phyloP scores from a whole-genome alignment of 257 asterid genomes.

The Hygrophila difformis region DNA sequence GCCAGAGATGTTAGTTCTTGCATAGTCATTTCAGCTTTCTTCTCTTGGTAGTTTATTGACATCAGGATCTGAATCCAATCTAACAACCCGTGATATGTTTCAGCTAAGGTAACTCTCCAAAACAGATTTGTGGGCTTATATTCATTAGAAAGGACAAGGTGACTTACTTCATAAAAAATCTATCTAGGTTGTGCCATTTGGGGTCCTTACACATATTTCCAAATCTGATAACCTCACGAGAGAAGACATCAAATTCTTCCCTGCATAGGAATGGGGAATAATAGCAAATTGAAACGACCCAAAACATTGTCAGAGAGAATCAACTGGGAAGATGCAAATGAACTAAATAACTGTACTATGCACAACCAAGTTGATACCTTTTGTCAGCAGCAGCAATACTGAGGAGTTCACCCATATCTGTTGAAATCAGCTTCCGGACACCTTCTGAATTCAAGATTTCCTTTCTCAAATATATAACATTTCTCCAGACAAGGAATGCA shows the following conservation, averaged over 20 bases:
- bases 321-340: background rate
- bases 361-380: slow-evolving; percentile 36
- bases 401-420: slow-evolving; percentile 80
- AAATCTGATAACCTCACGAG: slow-evolving; percentile 87
- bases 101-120: slow-evolving; percentile 17
- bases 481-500: slow-evolving; percentile 82
- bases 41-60: slow-evolving; percentile 50
- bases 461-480: slow-evolving; percentile 56
- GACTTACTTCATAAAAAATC: slow-evolving; percentile 77
- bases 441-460: slow-evolving; percentile 80
- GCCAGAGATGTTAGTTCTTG: slow-evolving; percentile 77
- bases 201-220: slow-evolving; percentile 96
- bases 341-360: too few relatives aligned
- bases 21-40: too few relatives aligned
- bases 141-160: slow-evolving; percentile 9
- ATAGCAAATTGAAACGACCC: slow-evolving; percentile 8
- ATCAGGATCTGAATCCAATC: slow-evolving; percentile 81
- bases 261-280: slow-evolving; percentile 31
- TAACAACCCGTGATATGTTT: slow-evolving; percentile 23
- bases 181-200: slow-evolving; percentile 88
- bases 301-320: background rate
- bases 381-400: slow-evolving; percentile 91
- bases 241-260: slow-evolving; percentile 87
- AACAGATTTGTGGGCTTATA: slow-evolving; percentile 4
- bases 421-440: slow-evolving; percentile 69